Conservation (phyloP, 768 basidiomycete species). For the Leccinum imitatum region DNA sequence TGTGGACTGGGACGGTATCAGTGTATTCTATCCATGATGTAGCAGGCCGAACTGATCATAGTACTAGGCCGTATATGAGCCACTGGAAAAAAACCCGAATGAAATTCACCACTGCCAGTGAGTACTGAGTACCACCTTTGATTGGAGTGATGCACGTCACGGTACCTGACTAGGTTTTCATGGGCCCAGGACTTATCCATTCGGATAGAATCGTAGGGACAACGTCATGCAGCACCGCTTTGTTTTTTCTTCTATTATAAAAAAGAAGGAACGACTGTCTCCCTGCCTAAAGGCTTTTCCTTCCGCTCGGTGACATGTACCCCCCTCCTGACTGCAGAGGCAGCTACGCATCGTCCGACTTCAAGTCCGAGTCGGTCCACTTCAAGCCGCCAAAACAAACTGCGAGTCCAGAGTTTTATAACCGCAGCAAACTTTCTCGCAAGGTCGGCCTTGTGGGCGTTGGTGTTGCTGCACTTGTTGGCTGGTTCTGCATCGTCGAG, state of each 20-base stretch:
- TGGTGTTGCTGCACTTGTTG: slow-evolving; percentile 21
- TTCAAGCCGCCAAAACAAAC: slow-evolving; percentile 21
- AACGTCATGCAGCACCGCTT: no score
- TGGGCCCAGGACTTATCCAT: background rate
- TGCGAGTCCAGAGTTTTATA: slow-evolving; percentile 28
- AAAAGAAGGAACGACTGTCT: no score
- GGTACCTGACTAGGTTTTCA: background rate
- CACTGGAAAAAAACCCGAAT: background rate
- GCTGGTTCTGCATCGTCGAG: slow-evolving; percentile 23
- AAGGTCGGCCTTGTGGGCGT: slow-evolving; percentile 26
- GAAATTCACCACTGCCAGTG: background rate
- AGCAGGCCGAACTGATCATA: background rate
- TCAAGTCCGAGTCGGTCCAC: slow-evolving; percentile 14
- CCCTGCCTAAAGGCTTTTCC: background rate
- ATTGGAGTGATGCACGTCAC: no score
- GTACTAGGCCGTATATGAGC: background rate
- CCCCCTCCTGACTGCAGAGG: slow-evolving; percentile 1
- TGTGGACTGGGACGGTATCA: no score
- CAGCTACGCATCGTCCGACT: slow-evolving; percentile 17
- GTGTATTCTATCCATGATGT: background rate
- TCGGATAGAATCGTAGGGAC: slow-evolving; percentile 7
- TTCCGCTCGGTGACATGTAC: slow-evolving; percentile 8
- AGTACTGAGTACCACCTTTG: background rate
- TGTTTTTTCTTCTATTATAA: no score
- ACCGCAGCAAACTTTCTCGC: slow-evolving; percentile 28